Percentiles rank a stretch among this genome's conserved stretches.
Conservation (phyloP, 306 rosid species). For the Cyclanthera cordifolia region DNA sequence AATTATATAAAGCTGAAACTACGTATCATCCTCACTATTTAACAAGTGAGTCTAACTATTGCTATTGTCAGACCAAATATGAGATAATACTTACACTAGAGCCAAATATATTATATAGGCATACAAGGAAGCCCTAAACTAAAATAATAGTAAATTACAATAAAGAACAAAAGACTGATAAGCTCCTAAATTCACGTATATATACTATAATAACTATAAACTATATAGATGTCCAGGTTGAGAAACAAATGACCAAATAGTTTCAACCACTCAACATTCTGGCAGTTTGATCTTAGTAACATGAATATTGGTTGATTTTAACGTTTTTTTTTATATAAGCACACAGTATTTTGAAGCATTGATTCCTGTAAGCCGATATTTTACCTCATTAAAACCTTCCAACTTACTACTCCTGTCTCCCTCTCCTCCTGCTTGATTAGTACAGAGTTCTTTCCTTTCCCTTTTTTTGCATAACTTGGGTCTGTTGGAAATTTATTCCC, state of each 20-base stretch:
- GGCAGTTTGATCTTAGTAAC: background rate
- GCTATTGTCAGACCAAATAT: too few relatives aligned
- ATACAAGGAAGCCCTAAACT: too few relatives aligned
- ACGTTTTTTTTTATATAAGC: background rate
- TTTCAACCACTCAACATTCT: background rate
- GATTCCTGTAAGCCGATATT: background rate
- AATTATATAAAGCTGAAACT: background rate
- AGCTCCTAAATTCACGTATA: too few relatives aligned
- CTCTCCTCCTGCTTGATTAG: conserved; percentile 74
- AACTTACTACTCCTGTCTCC: conserved; percentile 75
- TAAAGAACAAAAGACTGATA: too few relatives aligned
- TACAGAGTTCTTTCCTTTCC: conserved; percentile 45
- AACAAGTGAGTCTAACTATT: background rate
- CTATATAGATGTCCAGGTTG: background rate
- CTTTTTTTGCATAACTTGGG: conserved; percentile 31
- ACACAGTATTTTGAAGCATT: background rate
- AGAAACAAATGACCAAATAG: background rate
- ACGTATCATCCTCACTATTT: background rate
- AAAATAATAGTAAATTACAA: too few relatives aligned
- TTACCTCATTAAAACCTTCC: conserved; percentile 64
- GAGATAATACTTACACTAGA: too few relatives aligned
- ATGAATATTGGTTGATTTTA: background rate
- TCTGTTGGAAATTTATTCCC: conserved; percentile 29
- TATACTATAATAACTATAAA: background rate
- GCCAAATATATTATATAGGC: too few relatives aligned